Base-by-base conservation (phyloP, 805 yeast species). In the Grigorovia humatica region DNA sequence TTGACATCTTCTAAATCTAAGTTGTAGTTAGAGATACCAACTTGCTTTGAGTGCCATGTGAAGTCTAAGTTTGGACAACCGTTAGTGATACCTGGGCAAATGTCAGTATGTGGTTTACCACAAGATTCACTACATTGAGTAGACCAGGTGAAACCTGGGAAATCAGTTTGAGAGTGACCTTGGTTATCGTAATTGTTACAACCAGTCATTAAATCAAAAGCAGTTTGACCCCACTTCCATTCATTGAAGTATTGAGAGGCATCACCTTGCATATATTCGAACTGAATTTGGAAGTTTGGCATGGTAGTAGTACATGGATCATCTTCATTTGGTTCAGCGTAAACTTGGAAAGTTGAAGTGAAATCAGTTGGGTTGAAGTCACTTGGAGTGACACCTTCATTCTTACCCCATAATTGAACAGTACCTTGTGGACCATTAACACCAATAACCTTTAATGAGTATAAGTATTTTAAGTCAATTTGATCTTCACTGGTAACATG, bases 221-320 rank as follows among this genome's bases (percentile, higher is more conserved):
- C 42, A 6, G 53, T 47, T 11, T 53, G 38, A 19, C 59, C 59
- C 57, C 61, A 57, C 18, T 29, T 18, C 51, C 51, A 43, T 13
- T 38, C n/a, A 9, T 9, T 12, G 38, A n/a, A 38, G 35, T 44
- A 48, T 27, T 30, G 43, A 20, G 23, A 13, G 7, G 51, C 43
- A 35, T 48, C 47, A 44, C 44, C 51, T 43, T 48, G 44, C 27
- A 44, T 49, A 35, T 58, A 60, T 42, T 55, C 59, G 27, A 48
- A 58, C 23, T 57, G 55, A 19, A 60, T 53, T 48, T 57, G 56
- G 48, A 60, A 57, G 18, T 53, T 51, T 20, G 63, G 63, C 56
- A 60, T 48, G 59, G 59, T 55, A 4, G 55, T 52, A 1, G 44
- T 49, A 15, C 54, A 49, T 1, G 49, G n/a, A 15, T 48, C 50